phyloP scores from a whole-genome alignment of 1,284 basidiomycete genomes.

The Vanrija humicola region DNA sequence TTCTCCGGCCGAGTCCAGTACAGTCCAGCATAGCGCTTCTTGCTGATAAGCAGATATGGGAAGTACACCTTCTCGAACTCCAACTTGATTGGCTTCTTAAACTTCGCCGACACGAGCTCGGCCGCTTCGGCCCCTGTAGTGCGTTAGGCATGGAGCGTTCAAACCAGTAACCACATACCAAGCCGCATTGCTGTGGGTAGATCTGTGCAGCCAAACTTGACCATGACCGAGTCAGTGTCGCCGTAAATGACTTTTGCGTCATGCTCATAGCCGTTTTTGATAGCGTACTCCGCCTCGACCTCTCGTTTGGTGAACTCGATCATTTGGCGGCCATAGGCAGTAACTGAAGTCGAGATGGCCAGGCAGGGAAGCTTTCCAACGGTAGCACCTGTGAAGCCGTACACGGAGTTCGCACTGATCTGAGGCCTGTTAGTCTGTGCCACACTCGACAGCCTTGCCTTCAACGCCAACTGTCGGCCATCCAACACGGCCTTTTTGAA shows the following conservation, averaged over 20 bases:
- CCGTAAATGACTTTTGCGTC: constrained; percentile 93
- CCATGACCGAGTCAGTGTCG: constrained; percentile 98
- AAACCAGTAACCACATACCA: constrained; percentile 54
- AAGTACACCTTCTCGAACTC: constrained; percentile 99
- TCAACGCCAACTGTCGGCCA: constrained; percentile 87
- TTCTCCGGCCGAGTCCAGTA: constrained; percentile 93
- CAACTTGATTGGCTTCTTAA: constrained; percentile 90
- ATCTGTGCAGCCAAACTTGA: constrained; percentile 85
- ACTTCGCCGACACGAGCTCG: constrained; percentile 83
- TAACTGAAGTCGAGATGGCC: constrained; percentile 86
- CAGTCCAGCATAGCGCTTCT: constrained; percentile 92
- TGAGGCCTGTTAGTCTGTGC: constrained; percentile 39
- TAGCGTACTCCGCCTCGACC: constrained; percentile 81
- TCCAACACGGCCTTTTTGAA: constrained; percentile 92
- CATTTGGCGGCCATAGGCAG: constrained; percentile 94
- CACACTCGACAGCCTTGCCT: constrained; percentile 54
- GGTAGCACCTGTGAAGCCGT: constrained; percentile 94
- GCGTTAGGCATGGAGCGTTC: neutral
- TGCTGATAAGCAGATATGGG: constrained; percentile 92
- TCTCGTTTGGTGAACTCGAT: constrained; percentile 90
- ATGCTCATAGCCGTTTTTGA: constrained; percentile 76
- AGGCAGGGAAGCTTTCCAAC: constrained; percentile 91
- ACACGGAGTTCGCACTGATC: constrained; percentile 96
- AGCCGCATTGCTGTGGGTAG: constrained; percentile 79
- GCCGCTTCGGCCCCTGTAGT: constrained; percentile 82